Evolutionary conservation across 1,139 yeast genomes (phyloP).

Genomic region (Pichia terricola): DNA sequence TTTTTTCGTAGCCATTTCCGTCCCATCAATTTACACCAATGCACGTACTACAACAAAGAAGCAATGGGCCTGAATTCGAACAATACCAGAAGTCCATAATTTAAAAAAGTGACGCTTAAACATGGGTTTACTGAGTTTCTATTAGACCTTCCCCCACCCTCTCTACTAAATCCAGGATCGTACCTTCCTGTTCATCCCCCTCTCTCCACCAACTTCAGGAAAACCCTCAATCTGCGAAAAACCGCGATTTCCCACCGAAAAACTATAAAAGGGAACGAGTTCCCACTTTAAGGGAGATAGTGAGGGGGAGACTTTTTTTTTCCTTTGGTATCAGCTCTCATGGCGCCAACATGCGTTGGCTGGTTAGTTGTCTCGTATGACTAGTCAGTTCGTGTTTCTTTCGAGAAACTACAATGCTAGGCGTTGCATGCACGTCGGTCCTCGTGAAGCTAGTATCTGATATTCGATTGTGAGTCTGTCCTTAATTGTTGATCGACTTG

Average conservation of each 20-base stretch:
- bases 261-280: background rate
- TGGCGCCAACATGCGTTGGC: conserved; percentile 20
- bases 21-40: too few relatives aligned
- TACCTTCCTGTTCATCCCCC: too few relatives aligned
- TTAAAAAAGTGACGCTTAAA: too few relatives aligned
- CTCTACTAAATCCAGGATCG: too few relatives aligned
- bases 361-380: conserved; percentile 8
- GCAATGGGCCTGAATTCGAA: too few relatives aligned
- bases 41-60: too few relatives aligned
- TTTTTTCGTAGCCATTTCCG: too few relatives aligned
- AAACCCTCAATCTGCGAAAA: too few relatives aligned
- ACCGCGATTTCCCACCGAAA: background rate
- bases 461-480: conserved; percentile 13
- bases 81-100: too few relatives aligned
- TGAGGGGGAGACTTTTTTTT: background rate
- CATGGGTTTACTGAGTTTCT: too few relatives aligned
- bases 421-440: conserved; percentile 25
- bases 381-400: conserved; percentile 17
- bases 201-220: too few relatives aligned
- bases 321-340: conserved; percentile 18
- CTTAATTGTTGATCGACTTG: conserved; percentile 19
- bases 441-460: conserved; percentile 29
- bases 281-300: background rate
- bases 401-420: conserved; percentile 16
- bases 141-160: too few relatives aligned